A percentile compares a stretch with the other conserved stretches of the same genome.
Conservation (phyloP, 1,284 basidiomycete genomes). For the Bjerkandera adusta region DNA sequence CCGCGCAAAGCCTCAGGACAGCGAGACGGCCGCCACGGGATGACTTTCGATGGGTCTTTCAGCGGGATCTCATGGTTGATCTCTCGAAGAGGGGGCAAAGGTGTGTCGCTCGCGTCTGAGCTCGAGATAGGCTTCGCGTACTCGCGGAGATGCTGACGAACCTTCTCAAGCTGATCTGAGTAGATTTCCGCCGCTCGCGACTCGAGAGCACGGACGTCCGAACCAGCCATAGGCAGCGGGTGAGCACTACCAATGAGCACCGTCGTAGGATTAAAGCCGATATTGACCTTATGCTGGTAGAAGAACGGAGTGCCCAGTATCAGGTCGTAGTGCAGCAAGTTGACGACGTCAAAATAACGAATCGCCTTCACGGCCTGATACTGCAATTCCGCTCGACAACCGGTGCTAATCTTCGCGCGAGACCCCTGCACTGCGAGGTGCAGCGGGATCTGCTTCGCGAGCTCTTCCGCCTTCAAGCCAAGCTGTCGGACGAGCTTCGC, state of each 20-base stretch:
- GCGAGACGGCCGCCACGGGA: conserved; percentile 28
- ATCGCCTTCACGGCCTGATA: conserved; percentile 31
- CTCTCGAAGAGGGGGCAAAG: conserved; percentile 30
- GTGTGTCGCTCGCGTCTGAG: conserved; percentile 23
- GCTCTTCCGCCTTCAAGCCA: conserved; percentile 12
- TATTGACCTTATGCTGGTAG: conserved; percentile 21
- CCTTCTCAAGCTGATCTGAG: conserved; percentile 16
- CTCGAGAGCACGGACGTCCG: conserved; percentile 11
- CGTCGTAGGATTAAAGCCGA: conserved; percentile 23
- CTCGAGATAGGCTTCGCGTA: conserved; percentile 27
- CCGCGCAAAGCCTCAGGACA: conserved; percentile 30
- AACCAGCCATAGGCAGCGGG: conserved; percentile 19
- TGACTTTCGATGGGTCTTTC: conserved; percentile 31
- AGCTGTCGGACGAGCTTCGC: conserved; percentile 35
- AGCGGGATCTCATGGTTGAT: conserved; percentile 40
- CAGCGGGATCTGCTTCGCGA: conserved; percentile 27
- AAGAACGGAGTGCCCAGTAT: conserved; percentile 30
- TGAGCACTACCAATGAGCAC: conserved; percentile 19
- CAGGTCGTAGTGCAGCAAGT: conserved; percentile 27
- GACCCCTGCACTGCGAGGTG: conserved; percentile 34
- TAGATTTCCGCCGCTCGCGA: conserved; percentile 19
- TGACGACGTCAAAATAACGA: conserved; percentile 30
- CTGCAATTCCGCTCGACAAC: conserved; percentile 11
- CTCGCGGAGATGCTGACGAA: conserved; percentile 16
- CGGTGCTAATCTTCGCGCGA: conserved; percentile 27